These are phyloP conservation scores for Discostella stelligera DNA, from an alignment of 352 stramenopile species.

Conservation along the genomic window DNA sequence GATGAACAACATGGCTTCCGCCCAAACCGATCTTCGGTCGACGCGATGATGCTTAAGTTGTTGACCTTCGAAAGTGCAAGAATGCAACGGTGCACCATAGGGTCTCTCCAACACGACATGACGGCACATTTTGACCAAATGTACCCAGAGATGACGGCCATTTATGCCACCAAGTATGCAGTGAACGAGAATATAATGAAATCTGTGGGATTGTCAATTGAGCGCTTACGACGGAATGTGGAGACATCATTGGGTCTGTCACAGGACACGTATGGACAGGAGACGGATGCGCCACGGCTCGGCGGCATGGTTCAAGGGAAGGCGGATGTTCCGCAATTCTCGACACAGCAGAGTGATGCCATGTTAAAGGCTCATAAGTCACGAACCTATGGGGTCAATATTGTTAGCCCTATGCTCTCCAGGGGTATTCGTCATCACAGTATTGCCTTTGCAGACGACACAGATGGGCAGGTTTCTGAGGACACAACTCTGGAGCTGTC, in stretches of 20 bases:
- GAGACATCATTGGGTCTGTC: slow-evolving; percentile 23
- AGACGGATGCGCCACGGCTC: slow-evolving; percentile 1
- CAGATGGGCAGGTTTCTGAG: slow-evolving; percentile 1
- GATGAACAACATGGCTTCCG: slow-evolving; percentile 17
- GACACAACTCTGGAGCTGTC: not conserved
- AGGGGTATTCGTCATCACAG: slow-evolving; percentile 8
- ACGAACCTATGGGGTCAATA: not conserved
- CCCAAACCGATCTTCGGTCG: not conserved
- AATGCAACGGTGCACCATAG: not conserved
- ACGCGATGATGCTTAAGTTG: slow-evolving; percentile 11
- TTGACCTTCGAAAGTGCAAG: slow-evolving; percentile 12
- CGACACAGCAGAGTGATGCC: slow-evolving; percentile 1
- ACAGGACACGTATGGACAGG: slow-evolving; percentile 1
- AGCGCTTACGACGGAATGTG: not conserved
- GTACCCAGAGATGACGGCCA: not conserved
- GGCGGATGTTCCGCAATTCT: slow-evolving; percentile 21
- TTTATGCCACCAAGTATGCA: slow-evolving; percentile 4
- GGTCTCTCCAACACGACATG: not conserved
- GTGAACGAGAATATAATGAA: slow-evolving; percentile 9
- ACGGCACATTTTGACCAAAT: slow-evolving; percentile 21
- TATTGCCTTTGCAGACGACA: slow-evolving; percentile 34
- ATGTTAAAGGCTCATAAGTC: slow-evolving; percentile 9
- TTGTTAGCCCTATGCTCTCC: not conserved
- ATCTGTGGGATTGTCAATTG: not conserved
- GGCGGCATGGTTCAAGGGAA: slow-evolving; percentile 29